Evolutionary conservation across 192 early-diverging fungal genomes (phyloP).

Genomic region (Radiomyces spectabilis): DNA sequence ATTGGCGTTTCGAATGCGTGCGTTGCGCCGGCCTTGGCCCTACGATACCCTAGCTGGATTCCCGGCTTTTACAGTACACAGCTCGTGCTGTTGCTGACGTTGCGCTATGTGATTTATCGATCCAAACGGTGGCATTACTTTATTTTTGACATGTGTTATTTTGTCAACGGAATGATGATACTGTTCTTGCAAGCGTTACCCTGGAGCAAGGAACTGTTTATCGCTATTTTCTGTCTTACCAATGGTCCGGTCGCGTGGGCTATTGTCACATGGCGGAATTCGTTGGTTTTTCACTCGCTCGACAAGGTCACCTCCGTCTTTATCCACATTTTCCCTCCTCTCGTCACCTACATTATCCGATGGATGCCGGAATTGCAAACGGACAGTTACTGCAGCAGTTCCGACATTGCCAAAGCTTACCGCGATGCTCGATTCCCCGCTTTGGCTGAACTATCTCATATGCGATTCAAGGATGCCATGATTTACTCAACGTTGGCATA

Average conservation of each 20-base stretch:
- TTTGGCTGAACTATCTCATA: no score
- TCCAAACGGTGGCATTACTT: conserved; percentile 52
- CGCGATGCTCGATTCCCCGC: conserved; percentile 36
- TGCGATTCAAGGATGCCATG: conserved; percentile 12
- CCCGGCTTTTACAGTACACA: conserved; percentile 50
- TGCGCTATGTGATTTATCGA: conserved; percentile 48
- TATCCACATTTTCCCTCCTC: conserved; percentile 57
- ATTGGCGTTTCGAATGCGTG: conserved; percentile 59
- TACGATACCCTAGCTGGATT: conserved; percentile 42
- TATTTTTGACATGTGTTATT: conserved; percentile 53
- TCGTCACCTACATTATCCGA: conserved; percentile 48
- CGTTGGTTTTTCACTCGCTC: conserved; percentile 51
- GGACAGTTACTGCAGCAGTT: no score
- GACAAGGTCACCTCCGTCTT: conserved; percentile 61
- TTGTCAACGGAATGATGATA: conserved; percentile 48
- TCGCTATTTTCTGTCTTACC: conserved; percentile 35
- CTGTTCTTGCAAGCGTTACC: conserved; percentile 44
- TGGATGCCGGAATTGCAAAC: conserved; percentile 40
- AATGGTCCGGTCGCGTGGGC: conserved; percentile 60
- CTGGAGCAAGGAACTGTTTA: conserved; percentile 23
- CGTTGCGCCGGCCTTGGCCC: conserved; percentile 41
- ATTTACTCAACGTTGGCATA: conserved; percentile 14
- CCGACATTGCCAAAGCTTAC: conserved; percentile 13
- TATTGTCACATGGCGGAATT: conserved; percentile 53
- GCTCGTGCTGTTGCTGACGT: conserved; percentile 25